A percentile compares a stretch with the other conserved stretches of the same genome.
Evolutionary conservation across 192 early-diverging fungal species (phyloP).

Genomic region (Coemansia nantahalensis): DNA sequence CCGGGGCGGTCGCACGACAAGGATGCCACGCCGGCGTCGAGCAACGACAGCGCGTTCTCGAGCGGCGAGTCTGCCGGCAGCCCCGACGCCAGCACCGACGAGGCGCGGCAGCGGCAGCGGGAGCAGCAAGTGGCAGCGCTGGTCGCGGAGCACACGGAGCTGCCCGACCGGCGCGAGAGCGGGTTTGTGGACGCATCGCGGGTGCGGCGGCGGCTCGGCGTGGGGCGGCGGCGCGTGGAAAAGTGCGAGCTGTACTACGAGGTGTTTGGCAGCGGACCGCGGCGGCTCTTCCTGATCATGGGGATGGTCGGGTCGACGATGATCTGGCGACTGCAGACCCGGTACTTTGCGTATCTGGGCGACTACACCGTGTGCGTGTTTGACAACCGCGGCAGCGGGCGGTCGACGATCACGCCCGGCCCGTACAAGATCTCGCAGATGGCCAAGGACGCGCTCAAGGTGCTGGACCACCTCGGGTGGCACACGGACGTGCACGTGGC

Average conservation of each 20-base stretch:
- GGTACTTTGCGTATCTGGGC: constrained; percentile 61
- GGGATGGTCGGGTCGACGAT: constrained; percentile 51
- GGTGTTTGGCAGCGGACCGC: constrained; percentile 68
- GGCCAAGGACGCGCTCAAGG: constrained; percentile 66
- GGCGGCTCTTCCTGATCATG: constrained; percentile 73
- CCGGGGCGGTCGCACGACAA: too few relatives aligned
- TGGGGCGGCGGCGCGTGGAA: constrained; percentile 7
- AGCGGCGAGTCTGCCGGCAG: too few relatives aligned
- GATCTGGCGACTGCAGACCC: constrained; percentile 57
- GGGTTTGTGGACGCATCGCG: constrained; percentile 24
- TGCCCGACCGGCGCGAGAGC: constrained; percentile 13
- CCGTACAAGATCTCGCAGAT: constrained; percentile 67
- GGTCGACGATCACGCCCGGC: constrained; percentile 26
- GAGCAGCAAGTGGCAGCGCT: background rate
- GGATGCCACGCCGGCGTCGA: too few relatives aligned
- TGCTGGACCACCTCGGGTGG: constrained; percentile 79
- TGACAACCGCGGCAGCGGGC: constrained; percentile 83
- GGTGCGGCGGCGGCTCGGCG: constrained; percentile 4
- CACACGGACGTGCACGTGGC: constrained; percentile 65
- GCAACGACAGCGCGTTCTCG: too few relatives aligned
- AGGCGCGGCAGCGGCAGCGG: too few relatives aligned
- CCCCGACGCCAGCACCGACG: too few relatives aligned
- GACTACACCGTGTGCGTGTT: constrained; percentile 74
- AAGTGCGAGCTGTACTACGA: constrained; percentile 69
- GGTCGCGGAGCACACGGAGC: constrained; percentile 22